Percentiles rank a stretch among this genome's conserved stretches.
Conservation (phyloP, 441 rosid genomes). For the Raphanus hybrid region DNA sequence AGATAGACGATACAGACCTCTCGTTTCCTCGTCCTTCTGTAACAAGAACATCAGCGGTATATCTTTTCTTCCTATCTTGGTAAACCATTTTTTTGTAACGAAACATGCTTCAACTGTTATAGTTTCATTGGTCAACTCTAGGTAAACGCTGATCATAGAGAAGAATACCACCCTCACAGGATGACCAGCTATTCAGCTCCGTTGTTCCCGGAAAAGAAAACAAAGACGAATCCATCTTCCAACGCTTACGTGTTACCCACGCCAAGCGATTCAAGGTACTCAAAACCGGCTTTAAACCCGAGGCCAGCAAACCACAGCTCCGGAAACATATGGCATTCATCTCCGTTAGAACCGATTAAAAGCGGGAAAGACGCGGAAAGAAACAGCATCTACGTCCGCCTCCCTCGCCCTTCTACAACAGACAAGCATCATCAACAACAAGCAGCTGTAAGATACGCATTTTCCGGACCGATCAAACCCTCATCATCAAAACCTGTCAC, state of each 20-base stretch:
- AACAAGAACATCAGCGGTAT: conserved; percentile 60
- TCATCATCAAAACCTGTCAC: conserved; percentile 54
- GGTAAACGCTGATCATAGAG: conserved; percentile 59
- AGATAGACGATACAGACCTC: conserved; percentile 71
- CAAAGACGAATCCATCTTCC: conserved; percentile 56
- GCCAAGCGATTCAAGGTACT: conserved; percentile 61
- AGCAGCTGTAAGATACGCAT: conserved; percentile 60
- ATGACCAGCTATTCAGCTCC: conserved; percentile 89
- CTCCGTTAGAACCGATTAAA: conserved; percentile 85
- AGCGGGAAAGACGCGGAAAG: conserved; percentile 50
- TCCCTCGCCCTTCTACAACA: conserved; percentile 66
- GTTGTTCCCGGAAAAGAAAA: conserved; percentile 74
- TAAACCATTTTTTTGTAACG: not conserved
- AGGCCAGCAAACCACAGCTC: conserved; percentile 48
- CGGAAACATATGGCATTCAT: conserved; percentile 68
- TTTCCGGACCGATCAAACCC: conserved; percentile 83
- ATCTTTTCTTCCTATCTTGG: conserved; percentile 16
- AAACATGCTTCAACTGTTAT: not conserved
- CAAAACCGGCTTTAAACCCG: conserved; percentile 50
- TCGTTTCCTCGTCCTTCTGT: conserved; percentile 55
- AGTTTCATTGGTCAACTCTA: conserved; percentile 1
- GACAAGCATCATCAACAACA: conserved; percentile 50
- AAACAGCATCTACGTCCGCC: conserved; percentile 48
- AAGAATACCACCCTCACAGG: conserved; percentile 53
- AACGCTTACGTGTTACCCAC: conserved; percentile 84